These are phyloP conservation scores for Termitomyces sp. DNA, from an alignment of 768 basidiomycete genomes.

Conservation along the genomic window DNA sequence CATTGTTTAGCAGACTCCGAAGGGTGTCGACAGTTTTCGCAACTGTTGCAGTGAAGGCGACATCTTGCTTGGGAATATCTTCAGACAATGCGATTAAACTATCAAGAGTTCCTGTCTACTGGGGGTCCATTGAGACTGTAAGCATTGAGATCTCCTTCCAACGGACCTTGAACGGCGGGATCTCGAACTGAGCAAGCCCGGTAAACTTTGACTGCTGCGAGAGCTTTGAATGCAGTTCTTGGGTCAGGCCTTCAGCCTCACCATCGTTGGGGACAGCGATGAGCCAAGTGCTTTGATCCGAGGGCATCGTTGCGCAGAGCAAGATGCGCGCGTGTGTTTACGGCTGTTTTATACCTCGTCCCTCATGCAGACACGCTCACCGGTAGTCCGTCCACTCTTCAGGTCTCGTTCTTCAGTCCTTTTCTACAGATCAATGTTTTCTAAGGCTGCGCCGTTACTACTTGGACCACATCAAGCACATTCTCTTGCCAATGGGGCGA, in stretches of 20 bases:
- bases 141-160: background rate
- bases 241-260: conserved; percentile 71
- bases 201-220: conserved; percentile 51
- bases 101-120: conserved; percentile 91
- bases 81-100: conserved; percentile 86
- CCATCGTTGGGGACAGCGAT: conserved; percentile 84
- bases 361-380: conserved; percentile 5
- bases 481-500: conserved; percentile 25
- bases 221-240: conserved; percentile 65
- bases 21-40: conserved; percentile 95
- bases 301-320: conserved; percentile 62
- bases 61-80: conserved; percentile 87
- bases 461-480: conserved; percentile 48
- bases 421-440: conserved; percentile 32
- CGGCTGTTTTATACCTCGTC: conserved; percentile 13
- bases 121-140: conserved; percentile 5
- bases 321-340: conserved; percentile 16
- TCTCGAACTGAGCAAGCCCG: conserved; percentile 59
- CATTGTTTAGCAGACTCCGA: conserved; percentile 86
- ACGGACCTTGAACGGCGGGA: conserved; percentile 89
- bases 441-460: conserved; percentile 40
- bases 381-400: background rate
- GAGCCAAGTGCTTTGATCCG: conserved; percentile 95
- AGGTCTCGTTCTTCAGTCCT: conserved; percentile 7
- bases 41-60: conserved; percentile 80